These are phyloP conservation scores for Dendrobium huoshanense DNA, from an alignment of 106 monocot genomes.

Conservation along the genomic window DNA sequence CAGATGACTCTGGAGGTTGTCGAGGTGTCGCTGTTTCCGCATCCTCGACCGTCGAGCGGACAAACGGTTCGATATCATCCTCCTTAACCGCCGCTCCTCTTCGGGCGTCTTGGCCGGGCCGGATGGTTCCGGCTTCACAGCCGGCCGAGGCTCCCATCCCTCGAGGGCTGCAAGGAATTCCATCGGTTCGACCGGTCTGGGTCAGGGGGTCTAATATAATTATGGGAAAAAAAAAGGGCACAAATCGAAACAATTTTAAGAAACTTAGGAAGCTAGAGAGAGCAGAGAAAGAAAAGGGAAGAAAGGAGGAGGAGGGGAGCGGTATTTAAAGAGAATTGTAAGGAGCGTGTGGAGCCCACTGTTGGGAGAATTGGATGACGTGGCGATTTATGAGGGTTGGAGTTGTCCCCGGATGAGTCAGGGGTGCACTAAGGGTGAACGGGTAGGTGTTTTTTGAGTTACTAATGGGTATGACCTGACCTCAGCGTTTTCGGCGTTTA, in stretches of 20 bases:
- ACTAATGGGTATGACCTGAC: background rate
- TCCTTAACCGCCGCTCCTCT: conserved; percentile 36
- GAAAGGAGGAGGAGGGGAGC: conserved; percentile 23
- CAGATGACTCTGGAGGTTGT: conserved; percentile 19
- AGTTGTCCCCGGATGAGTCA: conserved; percentile 12
- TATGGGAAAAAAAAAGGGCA: background rate
- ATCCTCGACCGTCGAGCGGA: conserved; percentile 46
- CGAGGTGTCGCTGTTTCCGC: conserved; percentile 50
- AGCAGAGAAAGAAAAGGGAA: conserved; percentile 50
- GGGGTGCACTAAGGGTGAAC: background rate
- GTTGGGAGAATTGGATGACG: background rate
- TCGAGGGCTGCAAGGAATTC: background rate
- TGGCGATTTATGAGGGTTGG: background rate
- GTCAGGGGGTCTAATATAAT: background rate
- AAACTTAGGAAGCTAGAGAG: background rate
- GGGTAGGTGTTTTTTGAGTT: no score
- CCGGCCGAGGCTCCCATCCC: conserved; percentile 1
- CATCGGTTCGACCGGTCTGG: conserved; percentile 4
- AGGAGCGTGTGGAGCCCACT: conserved; percentile 6
- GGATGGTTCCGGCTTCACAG: background rate
- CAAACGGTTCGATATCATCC: conserved; percentile 52
- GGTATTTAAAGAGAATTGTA: conserved; percentile 29
- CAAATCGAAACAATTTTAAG: no score
- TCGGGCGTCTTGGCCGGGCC: conserved; percentile 9
- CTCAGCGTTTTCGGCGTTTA: background rate